Conservation (phyloP, 805 yeast species). For the Tanozyma kutaoensis region DNA sequence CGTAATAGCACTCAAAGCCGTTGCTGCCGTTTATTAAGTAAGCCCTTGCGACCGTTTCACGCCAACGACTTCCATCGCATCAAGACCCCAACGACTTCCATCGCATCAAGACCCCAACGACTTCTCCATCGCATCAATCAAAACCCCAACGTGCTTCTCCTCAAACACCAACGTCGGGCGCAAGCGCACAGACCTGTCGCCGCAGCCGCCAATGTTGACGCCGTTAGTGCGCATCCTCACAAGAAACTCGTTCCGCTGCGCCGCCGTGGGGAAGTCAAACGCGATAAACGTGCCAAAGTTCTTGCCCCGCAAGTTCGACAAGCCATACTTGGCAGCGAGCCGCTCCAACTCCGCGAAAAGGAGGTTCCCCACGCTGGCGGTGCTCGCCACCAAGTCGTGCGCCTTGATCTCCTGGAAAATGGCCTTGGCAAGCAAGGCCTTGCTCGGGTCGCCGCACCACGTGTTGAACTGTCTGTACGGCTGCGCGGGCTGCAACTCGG, state of each 20-base stretch:
- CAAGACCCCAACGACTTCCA: too few species aligned
- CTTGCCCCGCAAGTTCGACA: constrained; percentile 47
- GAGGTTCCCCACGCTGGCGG: constrained; percentile 42
- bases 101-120: too few species aligned
- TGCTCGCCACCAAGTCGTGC: constrained; percentile 33
- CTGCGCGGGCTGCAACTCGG: constrained; percentile 41
- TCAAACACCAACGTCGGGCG: constrained; percentile 56
- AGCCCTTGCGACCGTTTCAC: too few species aligned
- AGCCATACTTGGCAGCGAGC: constrained; percentile 21
- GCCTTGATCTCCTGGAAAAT: constrained; percentile 42
- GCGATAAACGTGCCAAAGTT: constrained; percentile 55
- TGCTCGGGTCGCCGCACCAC: constrained; percentile 70
- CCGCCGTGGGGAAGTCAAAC: constrained; percentile 37
- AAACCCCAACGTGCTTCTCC: constrained; percentile 45
- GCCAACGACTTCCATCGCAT: too few species aligned
- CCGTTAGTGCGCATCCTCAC: constrained; percentile 35
- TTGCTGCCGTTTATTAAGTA: too few species aligned
- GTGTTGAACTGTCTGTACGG: constrained; percentile 66
- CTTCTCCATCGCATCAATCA: constrained; percentile 27
- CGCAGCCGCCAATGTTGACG: constrained; percentile 58
- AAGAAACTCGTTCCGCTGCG: constrained; percentile 34
- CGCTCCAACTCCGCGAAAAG: constrained; percentile 28
- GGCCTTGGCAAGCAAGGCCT: constrained; percentile 49
- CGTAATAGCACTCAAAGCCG: too few species aligned
- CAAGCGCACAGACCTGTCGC: constrained; percentile 43